phyloP scores from a whole-genome alignment of 371 early-diverging fungal genomes.

The Catenaria anguillulae region DNA sequence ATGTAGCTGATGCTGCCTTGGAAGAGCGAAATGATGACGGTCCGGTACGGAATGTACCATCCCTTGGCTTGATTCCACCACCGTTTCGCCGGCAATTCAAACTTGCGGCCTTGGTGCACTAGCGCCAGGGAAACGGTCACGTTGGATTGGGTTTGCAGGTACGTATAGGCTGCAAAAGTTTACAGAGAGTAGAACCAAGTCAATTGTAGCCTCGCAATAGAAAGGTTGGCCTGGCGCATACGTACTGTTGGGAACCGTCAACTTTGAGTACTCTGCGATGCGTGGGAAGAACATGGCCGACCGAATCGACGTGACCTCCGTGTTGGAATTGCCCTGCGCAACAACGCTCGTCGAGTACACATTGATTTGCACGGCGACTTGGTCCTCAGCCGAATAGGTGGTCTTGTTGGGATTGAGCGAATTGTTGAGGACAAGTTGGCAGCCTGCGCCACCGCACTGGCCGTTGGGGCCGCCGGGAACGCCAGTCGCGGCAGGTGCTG shows the following conservation, averaged over 20 bases:
- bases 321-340: not conserved
- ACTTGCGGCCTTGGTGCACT: not conserved
- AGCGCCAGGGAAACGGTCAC: not conserved
- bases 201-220: not conserved
- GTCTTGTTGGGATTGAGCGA: not conserved
- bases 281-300: conserved; percentile 1
- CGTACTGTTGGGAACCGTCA: conserved; percentile 2
- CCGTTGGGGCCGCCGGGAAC: no score
- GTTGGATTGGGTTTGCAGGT: no score
- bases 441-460: no score
- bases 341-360: not conserved
- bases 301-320: not conserved
- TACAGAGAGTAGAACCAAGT: not conserved
- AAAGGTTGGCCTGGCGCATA: not conserved
- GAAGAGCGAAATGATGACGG: not conserved
- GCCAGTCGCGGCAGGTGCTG: no score
- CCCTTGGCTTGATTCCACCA: not conserved
- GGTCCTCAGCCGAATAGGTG: not conserved
- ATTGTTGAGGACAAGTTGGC: not conserved
- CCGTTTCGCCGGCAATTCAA: not conserved
- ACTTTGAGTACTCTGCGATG: not conserved
- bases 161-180: not conserved
- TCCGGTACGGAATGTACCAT: not conserved
- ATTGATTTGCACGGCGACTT: not conserved
- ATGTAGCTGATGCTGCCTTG: not conserved